Conservation (phyloP, 257 asterid genomes). For the Solanum gandarillasii region DNA sequence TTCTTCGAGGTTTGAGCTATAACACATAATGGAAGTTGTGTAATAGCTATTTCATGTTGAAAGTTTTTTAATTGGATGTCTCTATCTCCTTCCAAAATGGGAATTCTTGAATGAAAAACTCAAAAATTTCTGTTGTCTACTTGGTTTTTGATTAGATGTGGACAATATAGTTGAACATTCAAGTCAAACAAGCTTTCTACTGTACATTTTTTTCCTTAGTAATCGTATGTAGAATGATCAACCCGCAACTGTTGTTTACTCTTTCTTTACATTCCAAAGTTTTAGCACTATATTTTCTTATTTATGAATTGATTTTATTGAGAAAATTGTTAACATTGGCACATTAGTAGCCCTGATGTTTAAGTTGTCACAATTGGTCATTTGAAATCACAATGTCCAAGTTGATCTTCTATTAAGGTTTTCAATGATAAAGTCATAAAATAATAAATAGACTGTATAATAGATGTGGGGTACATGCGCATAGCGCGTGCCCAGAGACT, state of each 20-base stretch:
- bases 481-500: neutral
- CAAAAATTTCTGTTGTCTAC: neutral
- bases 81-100: neutral
- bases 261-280: neutral
- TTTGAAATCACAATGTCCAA: too few relatives aligned
- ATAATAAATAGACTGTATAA: neutral
- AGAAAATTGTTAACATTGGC: neutral
- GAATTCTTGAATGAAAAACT: neutral
- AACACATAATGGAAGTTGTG: neutral
- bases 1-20: neutral
- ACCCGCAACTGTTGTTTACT: neutral
- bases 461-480: neutral
- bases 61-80: neutral
- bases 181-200: neutral
- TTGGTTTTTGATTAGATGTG: neutral
- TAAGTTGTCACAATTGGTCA: neutral
- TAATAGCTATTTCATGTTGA: neutral
- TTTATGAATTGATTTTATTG: too few relatives aligned
- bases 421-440: too few relatives aligned
- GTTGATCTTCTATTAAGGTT: neutral
- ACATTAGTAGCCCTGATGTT: neutral
- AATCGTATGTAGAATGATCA: neutral
- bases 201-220: neutral
- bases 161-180: neutral
- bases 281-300: neutral